A percentile compares a stretch with the other conserved stretches of the same genome.
Evolutionary conservation across 2,329 filamentous ascomycete genomes (phyloP).

Genomic region (Zasmidium citrigriseum): DNA sequence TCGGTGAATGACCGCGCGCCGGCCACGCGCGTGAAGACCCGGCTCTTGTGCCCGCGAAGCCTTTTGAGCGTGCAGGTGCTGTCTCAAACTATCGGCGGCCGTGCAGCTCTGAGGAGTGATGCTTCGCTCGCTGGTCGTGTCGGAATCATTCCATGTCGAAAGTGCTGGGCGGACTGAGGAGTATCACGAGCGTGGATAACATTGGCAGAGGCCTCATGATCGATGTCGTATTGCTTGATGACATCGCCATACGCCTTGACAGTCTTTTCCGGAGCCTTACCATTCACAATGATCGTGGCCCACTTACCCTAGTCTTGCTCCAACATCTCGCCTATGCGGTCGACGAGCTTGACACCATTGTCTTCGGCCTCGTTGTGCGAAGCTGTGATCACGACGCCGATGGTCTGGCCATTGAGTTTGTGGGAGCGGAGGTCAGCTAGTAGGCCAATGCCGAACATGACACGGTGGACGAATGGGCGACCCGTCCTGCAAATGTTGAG

Average conservation of each 20-base stretch:
- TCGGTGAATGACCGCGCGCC: too few species aligned
- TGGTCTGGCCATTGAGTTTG: conserved; percentile 84
- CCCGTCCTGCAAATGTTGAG: too few species aligned
- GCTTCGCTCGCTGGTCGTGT: too few species aligned
- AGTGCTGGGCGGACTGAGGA: conserved; percentile 86
- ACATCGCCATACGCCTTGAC: conserved; percentile 75
- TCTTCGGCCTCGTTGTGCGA: conserved; percentile 89
- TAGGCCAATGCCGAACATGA: conserved; percentile 89
- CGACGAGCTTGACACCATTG: conserved; percentile 93
- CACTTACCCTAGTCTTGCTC: conserved; percentile 89
- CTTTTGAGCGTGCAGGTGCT: too few species aligned
- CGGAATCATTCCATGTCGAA: too few species aligned
- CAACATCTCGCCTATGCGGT: conserved; percentile 97
- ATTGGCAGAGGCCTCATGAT: conserved; percentile 66
- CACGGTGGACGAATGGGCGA: too few species aligned
- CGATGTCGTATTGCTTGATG: conserved; percentile 73
- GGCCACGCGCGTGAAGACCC: too few species aligned
- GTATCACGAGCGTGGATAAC: conserved; percentile 93
- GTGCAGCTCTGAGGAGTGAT: too few species aligned
- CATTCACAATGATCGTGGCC: conserved; percentile 88
- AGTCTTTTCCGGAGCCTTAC: conserved; percentile 71
- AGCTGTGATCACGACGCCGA: conserved; percentile 95
- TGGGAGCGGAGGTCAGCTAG: conserved; percentile 85
- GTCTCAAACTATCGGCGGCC: too few species aligned
- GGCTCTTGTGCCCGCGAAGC: too few species aligned